Base-by-base conservation (phyloP, 106 monocot species). In the Dioscorea zingiberensis region DNA sequence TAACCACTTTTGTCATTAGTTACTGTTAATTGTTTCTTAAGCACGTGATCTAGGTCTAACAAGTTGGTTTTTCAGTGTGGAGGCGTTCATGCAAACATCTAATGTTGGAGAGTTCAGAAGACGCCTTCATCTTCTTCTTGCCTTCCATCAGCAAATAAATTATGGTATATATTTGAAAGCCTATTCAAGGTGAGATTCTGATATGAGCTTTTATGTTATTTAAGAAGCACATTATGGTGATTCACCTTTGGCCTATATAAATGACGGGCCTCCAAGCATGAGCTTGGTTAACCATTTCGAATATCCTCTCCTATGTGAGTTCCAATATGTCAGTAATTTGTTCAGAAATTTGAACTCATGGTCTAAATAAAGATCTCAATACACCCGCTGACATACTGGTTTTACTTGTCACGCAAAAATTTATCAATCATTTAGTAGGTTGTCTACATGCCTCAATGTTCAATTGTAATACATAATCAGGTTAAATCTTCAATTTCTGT, bases 61-160 rank as follows among this genome's bases (percentile, higher is more conserved):
- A n/a, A 63, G 7, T 8, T 45, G 45, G 21, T 19, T 8, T 45
- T 61, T n/a, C 78, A 97, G 97, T 68, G 24, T 92, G 10, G 88
- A 91, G 61, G 85, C 88, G 18, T 92, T 97, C 66, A 69, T 97
- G 44, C 79, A 82, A 54, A 85, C 88, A 24, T 69, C 92, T 29
- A 86, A 54, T 63, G 46, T 86, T 68, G 97, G 97, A 12, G 97
- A 97, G 51, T 97, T 86, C 68, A 81, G 71, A 54, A 92, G 67
- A 64, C 88, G 97, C 11, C 71, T 97, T 46, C 71, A 91, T 63
- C 91, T 97, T 75, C 76, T 92, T 45, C 55, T 83, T 55, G 81
- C 97, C 25, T 92, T 97, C 26, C 81, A 97, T 79, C 81, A 90
- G 2, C 74, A 97, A 62, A 72, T 97, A 53, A 71, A 77, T 60